Evolutionary conservation across 352 stramenopile species (phyloP), one percentile per base, ranked within the genome.

Genomic region (Pythium dissimile): DNA sequence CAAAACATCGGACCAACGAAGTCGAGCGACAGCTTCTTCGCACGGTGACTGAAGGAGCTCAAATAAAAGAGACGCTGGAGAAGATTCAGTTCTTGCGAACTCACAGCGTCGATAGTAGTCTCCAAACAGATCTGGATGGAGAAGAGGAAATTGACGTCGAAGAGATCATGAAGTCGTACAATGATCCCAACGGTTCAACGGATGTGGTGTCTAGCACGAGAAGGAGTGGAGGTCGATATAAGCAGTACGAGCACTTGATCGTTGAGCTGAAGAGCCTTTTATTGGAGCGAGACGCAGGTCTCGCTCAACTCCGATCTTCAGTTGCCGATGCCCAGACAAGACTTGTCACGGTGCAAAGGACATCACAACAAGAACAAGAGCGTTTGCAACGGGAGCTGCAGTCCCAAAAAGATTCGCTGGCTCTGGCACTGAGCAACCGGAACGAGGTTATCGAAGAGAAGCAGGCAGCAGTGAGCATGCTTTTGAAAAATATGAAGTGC

Each of bases 211-310:
- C 37, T 6, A n/a, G 0, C 18, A 38, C 12, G n/a, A 27, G 2
- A 39, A 11, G 39, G 24, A 30, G 26, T 16, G 71, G 64, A 8
- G 66, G 55, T 27, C 60, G 76, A 8, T 71, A 59, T 6, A 57
- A 55, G 21, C 78, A 85, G 47, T 86, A 88, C 53, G 78, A 88
- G 26, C 65, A 84, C n/a, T 62, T 88, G 15, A 86, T 88, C 28
- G 69, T 83, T 1, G 78, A 88, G 48, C 66, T 88, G 5, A 88
- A 88, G 68, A 77, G 55, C 18, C 64, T 76, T 2, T 44, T 88
- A 0, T 50, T 64, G 10, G 78, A 80, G 28, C 82, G 83, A 24
- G 63, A 83, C 9, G 62, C 53, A 27, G 71, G 65, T 3, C 47
- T 86, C 15, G 37, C 45, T 5, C 67, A 79, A 32, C 67, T 73